Evolutionary conservation across 2,329 filamentous ascomycete species (phyloP).

Genomic region (Cadophora luteo-olivacea): DNA sequence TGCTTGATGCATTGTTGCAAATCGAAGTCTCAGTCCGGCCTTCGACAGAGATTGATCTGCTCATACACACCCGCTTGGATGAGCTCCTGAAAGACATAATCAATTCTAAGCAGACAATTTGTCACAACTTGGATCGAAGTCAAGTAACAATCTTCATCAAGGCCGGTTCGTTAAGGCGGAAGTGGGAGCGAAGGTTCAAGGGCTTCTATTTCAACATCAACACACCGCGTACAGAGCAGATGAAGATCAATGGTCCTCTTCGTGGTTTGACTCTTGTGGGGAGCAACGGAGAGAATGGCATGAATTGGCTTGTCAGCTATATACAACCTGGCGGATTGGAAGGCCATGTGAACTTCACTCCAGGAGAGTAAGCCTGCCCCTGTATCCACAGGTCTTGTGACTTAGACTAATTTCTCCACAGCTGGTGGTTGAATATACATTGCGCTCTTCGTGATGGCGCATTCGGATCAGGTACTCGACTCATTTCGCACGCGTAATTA

Average conservation of each 20-base stretch:
- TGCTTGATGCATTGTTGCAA: conserved; percentile 2
- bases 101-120: not conserved
- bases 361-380: conserved; percentile 54
- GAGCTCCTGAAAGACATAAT: conserved; percentile 35
- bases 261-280: conserved; percentile 25
- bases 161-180: conserved; percentile 26
- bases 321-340: conserved; percentile 21
- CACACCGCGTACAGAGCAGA: conserved; percentile 28
- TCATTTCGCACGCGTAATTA: conserved; percentile 31
- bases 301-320: conserved; percentile 29
- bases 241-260: conserved; percentile 29
- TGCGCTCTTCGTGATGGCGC: conserved; percentile 64
- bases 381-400: not conserved
- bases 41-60: conserved; percentile 23
- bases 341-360: conserved; percentile 51
- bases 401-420: conserved; percentile 42
- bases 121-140: not conserved
- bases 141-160: conserved; percentile 15
- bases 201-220: conserved; percentile 34
- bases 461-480: conserved; percentile 46
- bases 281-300: conserved; percentile 10
- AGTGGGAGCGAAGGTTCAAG: conserved; percentile 35
- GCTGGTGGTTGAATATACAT: conserved; percentile 64
- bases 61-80: conserved; percentile 29
- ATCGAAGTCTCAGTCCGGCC: conserved; percentile 5